Conservation (phyloP, 78 protist genomes). For the Emiliania huxleyi region DNA sequence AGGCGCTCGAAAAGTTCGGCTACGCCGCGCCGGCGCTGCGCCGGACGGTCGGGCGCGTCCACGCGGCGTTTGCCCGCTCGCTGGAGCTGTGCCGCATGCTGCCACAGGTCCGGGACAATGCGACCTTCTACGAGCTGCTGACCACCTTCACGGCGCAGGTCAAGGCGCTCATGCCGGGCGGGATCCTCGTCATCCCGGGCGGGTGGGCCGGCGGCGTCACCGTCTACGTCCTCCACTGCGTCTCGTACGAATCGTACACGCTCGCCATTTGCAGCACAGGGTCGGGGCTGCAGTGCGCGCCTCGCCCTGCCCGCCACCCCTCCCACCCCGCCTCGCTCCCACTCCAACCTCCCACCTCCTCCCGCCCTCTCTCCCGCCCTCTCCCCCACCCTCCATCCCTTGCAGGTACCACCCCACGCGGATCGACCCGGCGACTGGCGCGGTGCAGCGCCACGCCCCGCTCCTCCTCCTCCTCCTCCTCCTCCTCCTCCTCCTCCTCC, state of each 20-base stretch:
- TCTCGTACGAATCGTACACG: neutral
- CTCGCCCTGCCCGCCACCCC: too few relatives aligned
- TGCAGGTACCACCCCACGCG: neutral
- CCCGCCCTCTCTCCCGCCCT: too few relatives aligned
- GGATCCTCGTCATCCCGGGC: neutral
- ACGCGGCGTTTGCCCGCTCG: neutral
- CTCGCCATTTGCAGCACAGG: neutral
- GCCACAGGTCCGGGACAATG: neutral
- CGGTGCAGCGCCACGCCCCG: neutral
- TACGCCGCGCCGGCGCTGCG: neutral
- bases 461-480: neutral
- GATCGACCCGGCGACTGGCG: neutral
- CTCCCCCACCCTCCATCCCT: too few relatives aligned
- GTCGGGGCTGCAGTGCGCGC: neutral
- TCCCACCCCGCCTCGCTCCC: too few relatives aligned
- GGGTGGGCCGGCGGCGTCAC: neutral
- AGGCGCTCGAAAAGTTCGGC: neutral
- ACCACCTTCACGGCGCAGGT: neutral
- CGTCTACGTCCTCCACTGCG: slow-evolving; percentile 14
- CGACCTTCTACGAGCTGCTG: neutral
- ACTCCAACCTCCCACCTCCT: too few relatives aligned
- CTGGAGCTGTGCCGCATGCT: neutral
- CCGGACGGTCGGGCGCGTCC: neutral
- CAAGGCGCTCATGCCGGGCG: slow-evolving; percentile 4
- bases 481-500: neutral